Percentiles rank a stretch among this genome's conserved stretches.
Evolutionary conservation across 257 asterid genomes (phyloP).

Genomic region (Primulina tabacum): DNA sequence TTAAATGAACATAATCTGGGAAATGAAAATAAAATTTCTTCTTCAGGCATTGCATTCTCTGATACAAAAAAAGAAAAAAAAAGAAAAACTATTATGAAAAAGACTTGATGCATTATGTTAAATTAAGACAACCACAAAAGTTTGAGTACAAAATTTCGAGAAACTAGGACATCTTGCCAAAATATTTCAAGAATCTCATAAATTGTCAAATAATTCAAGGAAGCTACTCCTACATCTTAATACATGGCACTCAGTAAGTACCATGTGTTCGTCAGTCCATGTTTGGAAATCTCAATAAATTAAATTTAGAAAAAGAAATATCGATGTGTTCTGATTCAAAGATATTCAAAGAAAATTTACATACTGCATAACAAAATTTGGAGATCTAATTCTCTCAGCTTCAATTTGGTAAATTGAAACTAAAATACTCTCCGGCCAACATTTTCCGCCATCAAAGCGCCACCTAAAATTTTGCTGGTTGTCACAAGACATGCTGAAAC

Average conservation of each 20-base stretch:
- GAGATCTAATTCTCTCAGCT: too few species aligned
- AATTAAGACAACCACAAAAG: neutral
- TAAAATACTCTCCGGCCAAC: neutral
- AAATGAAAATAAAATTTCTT: constrained; percentile 93
- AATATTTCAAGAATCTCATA: neutral
- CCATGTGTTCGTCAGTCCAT: neutral
- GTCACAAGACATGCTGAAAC: neutral
- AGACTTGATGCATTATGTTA: constrained; percentile 8
- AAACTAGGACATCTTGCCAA: neutral
- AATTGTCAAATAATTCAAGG: too few species aligned
- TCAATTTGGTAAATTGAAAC: neutral
- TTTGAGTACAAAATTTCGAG: neutral
- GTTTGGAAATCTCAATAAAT: too few species aligned
- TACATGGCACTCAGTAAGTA: too few species aligned
- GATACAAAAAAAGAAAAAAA: constrained; percentile 21
- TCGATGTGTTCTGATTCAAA: neutral
- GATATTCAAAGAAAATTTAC: neutral
- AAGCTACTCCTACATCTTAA: too few species aligned
- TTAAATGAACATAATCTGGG: constrained; percentile 92
- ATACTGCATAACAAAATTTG: neutral
- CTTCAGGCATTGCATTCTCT: constrained; percentile 97
- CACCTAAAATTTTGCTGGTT: neutral
- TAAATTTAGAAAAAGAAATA: neutral
- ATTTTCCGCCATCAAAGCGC: neutral
- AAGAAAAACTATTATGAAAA: constrained; percentile 18